Percentiles rank a stretch among this genome's conserved stretches.
Evolutionary conservation across 495 filamentous ascomycete genomes (phyloP).

Genomic region (Beverwykella pulmonaria): DNA sequence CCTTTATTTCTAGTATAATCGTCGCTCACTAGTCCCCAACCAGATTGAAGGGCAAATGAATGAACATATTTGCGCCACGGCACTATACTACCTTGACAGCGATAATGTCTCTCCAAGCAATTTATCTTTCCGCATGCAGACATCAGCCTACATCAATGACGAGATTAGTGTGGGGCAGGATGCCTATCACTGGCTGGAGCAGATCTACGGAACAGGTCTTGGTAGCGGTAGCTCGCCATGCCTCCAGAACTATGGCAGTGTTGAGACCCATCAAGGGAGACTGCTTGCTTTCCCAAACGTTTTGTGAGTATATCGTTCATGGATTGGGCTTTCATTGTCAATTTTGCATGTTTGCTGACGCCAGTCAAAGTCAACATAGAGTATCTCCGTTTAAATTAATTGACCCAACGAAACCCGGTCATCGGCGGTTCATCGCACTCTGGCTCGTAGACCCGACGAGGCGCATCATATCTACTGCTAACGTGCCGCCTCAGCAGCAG

Average conservation of each 20-base stretch:
- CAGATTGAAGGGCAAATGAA: slow-evolving; percentile 40
- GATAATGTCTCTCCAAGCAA: slow-evolving; percentile 62
- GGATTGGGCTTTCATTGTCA: too few relatives aligned
- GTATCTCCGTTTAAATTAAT: slow-evolving; percentile 36
- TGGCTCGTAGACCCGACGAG: slow-evolving; percentile 41
- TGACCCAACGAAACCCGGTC: slow-evolving; percentile 41
- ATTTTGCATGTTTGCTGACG: slow-evolving; percentile 13
- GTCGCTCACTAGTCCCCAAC: background rate
- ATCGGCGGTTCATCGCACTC: slow-evolving; percentile 41
- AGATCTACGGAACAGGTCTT: slow-evolving; percentile 17
- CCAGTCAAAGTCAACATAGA: slow-evolving; percentile 33
- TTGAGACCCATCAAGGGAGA: slow-evolving; percentile 28
- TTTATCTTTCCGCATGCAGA: slow-evolving; percentile 52
- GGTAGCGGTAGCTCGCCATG: slow-evolving; percentile 8
- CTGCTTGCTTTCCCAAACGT: slow-evolving; percentile 44
- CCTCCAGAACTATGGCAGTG: slow-evolving; percentile 27
- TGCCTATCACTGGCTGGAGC: slow-evolving; percentile 17
- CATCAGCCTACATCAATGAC: slow-evolving; percentile 10
- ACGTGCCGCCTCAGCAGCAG: slow-evolving; percentile 37
- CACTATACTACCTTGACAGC: slow-evolving; percentile 53
- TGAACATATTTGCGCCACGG: slow-evolving; percentile 44
- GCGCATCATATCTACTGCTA: slow-evolving; percentile 38
- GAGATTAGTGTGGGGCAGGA: slow-evolving; percentile 7
- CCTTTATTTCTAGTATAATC: background rate
- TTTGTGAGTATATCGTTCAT: slow-evolving; percentile 34